phyloP scores from a whole-genome alignment of 2,329 filamentous ascomycete species.

The Rhinocladiella mackenziei region DNA sequence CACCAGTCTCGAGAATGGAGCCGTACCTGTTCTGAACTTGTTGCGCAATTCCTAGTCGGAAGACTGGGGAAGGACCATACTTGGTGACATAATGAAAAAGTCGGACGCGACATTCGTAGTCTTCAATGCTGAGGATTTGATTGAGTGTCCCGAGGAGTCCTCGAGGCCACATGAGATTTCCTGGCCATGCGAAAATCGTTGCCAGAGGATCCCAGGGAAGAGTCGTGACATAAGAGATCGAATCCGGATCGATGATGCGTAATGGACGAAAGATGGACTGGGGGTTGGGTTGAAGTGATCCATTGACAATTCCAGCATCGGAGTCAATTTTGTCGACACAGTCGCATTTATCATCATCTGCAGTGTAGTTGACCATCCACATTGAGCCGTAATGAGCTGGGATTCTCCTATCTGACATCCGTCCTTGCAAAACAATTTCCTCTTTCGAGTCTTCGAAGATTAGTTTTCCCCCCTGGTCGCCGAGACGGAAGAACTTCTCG shows the following conservation, averaged over 20 bases:
- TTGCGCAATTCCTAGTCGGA: constrained; percentile 16
- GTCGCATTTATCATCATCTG: constrained; percentile 14
- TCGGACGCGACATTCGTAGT: constrained; percentile 17
- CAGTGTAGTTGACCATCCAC: constrained; percentile 18
- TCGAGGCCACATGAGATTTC: constrained; percentile 3
- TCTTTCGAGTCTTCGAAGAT: constrained; percentile 4
- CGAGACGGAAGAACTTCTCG: constrained; percentile 17
- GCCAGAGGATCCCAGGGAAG: constrained; percentile 21
- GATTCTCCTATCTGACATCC: not conserved
- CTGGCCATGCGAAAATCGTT: constrained; percentile 14
- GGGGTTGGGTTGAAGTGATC: not conserved
- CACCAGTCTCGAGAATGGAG: constrained; percentile 12
- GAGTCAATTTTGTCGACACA: constrained; percentile 1
- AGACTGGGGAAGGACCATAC: constrained; percentile 22
- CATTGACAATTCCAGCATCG: not conserved
- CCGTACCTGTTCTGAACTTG: constrained; percentile 11
- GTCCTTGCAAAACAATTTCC: constrained; percentile 1
- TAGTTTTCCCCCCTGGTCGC: constrained; percentile 12
- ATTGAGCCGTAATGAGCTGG: constrained; percentile 18
- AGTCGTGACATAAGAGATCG: constrained; percentile 16
- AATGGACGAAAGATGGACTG: constrained; percentile 8
- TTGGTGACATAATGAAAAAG: constrained; percentile 22
- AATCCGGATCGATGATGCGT: constrained; percentile 19
- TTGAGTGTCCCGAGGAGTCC: constrained; percentile 17
- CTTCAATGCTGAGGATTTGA: constrained; percentile 18